These are phyloP conservation scores for Terfezia boudieri DNA, from an alignment of 495 filamentous ascomycete species.

Conservation along the genomic window DNA sequence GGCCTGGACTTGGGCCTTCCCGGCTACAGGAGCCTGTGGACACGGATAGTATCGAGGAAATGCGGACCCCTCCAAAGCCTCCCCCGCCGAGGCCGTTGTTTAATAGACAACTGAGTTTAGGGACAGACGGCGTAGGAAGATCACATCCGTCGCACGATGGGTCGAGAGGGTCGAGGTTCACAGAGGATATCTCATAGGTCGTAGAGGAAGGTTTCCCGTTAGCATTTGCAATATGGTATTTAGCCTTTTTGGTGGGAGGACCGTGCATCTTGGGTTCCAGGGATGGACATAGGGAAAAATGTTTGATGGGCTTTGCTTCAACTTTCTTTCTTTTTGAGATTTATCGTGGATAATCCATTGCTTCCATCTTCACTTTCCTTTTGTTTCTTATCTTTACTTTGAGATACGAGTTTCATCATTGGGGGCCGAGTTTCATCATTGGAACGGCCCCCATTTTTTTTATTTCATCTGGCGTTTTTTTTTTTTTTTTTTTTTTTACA, in stretches of 20 bases:
- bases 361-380: neutral
- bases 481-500: neutral
- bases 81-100: slow-evolving; percentile 9
- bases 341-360: neutral
- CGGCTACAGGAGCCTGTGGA: slow-evolving; percentile 3
- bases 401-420: neutral
- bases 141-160: slow-evolving; percentile 18
- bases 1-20: slow-evolving; percentile 2
- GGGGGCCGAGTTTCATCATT: neutral
- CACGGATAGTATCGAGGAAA: slow-evolving; percentile 10
- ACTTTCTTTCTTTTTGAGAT: neutral
- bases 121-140: slow-evolving; percentile 16
- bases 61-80: slow-evolving; percentile 5
- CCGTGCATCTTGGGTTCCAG: neutral
- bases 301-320: neutral
- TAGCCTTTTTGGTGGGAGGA: neutral
- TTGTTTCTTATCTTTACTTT: neutral
- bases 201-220: neutral
- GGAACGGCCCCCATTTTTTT: neutral
- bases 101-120: slow-evolving; percentile 5
- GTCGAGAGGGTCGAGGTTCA: slow-evolving; percentile 17
- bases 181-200: slow-evolving; percentile 15
- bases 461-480: neutral
- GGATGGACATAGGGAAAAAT: neutral
- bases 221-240: neutral